Percentiles rank a stretch among this genome's conserved stretches.
These are phyloP conservation scores for Pochonia chlamydosporia DNA, from an alignment of 2,329 filamentous ascomycete species.

Conservation along the genomic window DNA sequence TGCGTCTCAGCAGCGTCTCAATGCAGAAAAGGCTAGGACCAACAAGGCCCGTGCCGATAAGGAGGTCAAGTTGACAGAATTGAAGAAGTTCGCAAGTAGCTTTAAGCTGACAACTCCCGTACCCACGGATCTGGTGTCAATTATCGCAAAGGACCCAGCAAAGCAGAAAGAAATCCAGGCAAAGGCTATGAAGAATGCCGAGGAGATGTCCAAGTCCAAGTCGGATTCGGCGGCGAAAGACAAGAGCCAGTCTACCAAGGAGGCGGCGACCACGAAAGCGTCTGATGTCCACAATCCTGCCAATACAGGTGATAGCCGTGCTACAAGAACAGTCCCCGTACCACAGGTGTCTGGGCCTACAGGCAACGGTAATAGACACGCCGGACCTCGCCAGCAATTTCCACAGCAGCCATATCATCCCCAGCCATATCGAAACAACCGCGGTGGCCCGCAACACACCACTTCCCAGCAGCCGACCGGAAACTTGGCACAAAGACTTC, in stretches of 20 bases:
- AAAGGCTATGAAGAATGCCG: conserved; percentile 72
- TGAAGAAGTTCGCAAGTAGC: conserved; percentile 89
- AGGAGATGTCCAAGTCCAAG: conserved; percentile 55
- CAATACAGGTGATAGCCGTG: conserved; percentile 20
- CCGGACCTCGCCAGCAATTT: conserved; percentile 42
- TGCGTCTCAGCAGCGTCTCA: conserved; percentile 49
- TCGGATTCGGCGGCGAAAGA: conserved; percentile 38
- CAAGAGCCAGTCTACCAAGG: conserved; percentile 35
- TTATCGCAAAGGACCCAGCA: conserved; percentile 90
- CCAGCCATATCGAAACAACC: conserved; percentile 43
- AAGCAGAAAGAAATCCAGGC: conserved; percentile 93
- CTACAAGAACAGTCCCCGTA: conserved; percentile 27
- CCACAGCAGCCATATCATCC: conserved; percentile 40
- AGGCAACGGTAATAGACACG: conserved; percentile 34
- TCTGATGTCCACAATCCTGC: conserved; percentile 16
- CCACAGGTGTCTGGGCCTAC: conserved; percentile 23
- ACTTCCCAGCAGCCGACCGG: conserved; percentile 35
- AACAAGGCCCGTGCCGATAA: conserved; percentile 68
- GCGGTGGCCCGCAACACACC: conserved; percentile 36
- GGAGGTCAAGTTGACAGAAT: conserved; percentile 84
- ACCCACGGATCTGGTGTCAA: conserved; percentile 83
- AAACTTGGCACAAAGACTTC: conserved; percentile 43
- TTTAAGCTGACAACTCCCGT: conserved; percentile 95
- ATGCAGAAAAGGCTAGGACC: conserved; percentile 49
- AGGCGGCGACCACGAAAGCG: conserved; percentile 34